These are phyloP conservation scores for Wolfiporia cocos DNA, from an alignment of 1,284 basidiomycete genomes.

Conservation along the genomic window DNA sequence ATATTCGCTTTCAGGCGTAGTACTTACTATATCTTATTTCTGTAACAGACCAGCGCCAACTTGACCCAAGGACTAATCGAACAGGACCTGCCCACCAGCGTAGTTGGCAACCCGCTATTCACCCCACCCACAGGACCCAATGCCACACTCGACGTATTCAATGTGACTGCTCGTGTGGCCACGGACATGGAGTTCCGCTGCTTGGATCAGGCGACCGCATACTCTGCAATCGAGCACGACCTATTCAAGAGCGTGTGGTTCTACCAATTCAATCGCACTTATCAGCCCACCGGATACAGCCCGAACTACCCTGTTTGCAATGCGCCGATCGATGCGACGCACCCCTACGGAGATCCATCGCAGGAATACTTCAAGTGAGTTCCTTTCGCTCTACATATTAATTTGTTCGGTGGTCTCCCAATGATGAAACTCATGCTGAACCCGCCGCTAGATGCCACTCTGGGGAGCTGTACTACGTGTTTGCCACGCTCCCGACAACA, in stretches of 20 bases:
- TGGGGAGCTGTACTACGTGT: slow-evolving; percentile 33
- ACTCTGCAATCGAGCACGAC: too few relatives aligned
- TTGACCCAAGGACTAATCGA: slow-evolving; percentile 16
- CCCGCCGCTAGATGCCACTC: slow-evolving; percentile 33
- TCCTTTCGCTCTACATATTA: neutral
- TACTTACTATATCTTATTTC: neutral
- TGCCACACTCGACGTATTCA: slow-evolving; percentile 28
- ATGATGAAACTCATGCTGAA: neutral
- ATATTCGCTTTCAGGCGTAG: neutral
- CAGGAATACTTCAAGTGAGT: slow-evolving; percentile 27
- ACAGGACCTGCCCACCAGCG: slow-evolving; percentile 15
- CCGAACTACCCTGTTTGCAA: slow-evolving; percentile 31
- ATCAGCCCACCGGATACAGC: slow-evolving; percentile 29
- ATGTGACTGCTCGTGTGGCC: slow-evolving; percentile 27
- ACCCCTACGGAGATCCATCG: too few relatives aligned
- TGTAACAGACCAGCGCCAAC: slow-evolving; percentile 16
- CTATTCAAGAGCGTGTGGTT: slow-evolving; percentile 28
- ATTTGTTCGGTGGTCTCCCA: too few relatives aligned
- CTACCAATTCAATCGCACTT: too few relatives aligned
- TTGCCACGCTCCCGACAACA: slow-evolving; percentile 28
- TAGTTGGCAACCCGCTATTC: slow-evolving; percentile 25
- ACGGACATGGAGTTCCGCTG: too few relatives aligned
- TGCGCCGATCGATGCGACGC: slow-evolving; percentile 29
- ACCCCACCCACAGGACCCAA: slow-evolving; percentile 23
- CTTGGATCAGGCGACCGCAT: too few relatives aligned